Percentiles rank a stretch among this genome's conserved stretches.
phyloP scores from a whole-genome alignment of 768 basidiomycete genomes.

The Guyanaporus albipodus region DNA sequence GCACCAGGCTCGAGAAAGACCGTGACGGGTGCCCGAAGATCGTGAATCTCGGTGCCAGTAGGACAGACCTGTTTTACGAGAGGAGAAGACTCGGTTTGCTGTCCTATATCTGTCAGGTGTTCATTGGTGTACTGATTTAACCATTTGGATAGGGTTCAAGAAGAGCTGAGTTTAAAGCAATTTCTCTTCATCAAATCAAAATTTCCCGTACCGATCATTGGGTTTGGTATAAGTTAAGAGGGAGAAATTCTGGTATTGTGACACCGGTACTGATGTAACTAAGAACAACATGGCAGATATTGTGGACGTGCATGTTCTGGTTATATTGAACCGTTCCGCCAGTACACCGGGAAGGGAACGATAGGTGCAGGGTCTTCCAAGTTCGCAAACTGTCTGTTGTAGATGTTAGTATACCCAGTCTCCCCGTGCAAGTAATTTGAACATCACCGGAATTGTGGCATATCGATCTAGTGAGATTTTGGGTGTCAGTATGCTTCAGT shows the following conservation, averaged over 20 bases:
- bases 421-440: background rate
- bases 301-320: background rate
- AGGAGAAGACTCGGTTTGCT: conserved; percentile 72
- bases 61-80: conserved; percentile 92
- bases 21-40: conserved; percentile 98
- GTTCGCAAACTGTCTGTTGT: conserved; percentile 48
- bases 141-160: conserved; percentile 30
- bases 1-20: conserved; percentile 94
- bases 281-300: background rate
- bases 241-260: background rate
- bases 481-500: conserved; percentile 5
- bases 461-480: conserved; percentile 54
- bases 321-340: conserved; percentile 18
- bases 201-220: background rate
- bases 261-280: conserved; percentile 4
- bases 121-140: background rate
- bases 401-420: conserved; percentile 9
- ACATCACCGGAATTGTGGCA: conserved; percentile 65
- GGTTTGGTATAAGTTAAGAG: background rate
- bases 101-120: conserved; percentile 9
- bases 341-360: conserved; percentile 61
- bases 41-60: conserved; percentile 91
- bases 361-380: conserved; percentile 61
- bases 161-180: conserved; percentile 25
- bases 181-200: background rate